A percentile compares a stretch with the other conserved stretches of the same genome.
phyloP scores from a whole-genome alignment of 371 early-diverging fungal genomes.

The Rhizoclosmatium hyalinum region DNA sequence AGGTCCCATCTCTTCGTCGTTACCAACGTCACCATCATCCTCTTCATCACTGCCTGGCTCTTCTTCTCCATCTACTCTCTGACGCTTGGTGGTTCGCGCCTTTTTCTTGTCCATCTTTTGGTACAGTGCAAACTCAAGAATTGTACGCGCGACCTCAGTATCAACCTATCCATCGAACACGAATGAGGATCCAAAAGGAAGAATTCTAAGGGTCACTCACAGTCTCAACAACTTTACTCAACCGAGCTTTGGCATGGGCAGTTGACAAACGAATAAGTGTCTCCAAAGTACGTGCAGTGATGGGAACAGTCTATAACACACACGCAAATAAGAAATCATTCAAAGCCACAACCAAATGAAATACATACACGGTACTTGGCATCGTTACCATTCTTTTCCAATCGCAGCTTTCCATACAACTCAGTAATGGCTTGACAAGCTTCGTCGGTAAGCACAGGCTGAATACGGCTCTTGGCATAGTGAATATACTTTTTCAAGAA shows the following conservation, averaged over 20 bases:
- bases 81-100: conserved; percentile 46
- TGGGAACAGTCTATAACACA: conserved; percentile 64
- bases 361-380: conserved; percentile 58
- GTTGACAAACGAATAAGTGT: conserved; percentile 98
- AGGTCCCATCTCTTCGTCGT: conserved; percentile 13
- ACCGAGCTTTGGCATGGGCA: conserved; percentile 97
- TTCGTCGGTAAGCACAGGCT: conserved; percentile 79
- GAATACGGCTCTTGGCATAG: conserved; percentile 86
- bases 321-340: not conserved
- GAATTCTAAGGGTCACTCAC: conserved; percentile 17
- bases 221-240: conserved; percentile 79
- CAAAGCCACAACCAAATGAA: not conserved
- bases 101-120: conserved; percentile 81
- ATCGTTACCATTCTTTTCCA: conserved; percentile 65
- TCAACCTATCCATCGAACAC: conserved; percentile 58
- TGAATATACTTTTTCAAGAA: conserved; percentile 82
- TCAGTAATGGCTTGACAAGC: conserved; percentile 78
- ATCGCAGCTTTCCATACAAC: conserved; percentile 80
- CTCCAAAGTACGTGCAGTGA: conserved; percentile 99
- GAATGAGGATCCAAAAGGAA: not conserved
- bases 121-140: conserved; percentile 91
- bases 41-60: conserved; percentile 32
- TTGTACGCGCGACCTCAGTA: conserved; percentile 82
- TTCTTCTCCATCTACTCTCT: conserved; percentile 19
- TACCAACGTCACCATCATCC: conserved; percentile 20